Conservation (phyloP, 139 green algal genomes). For the Eudorina sp. region DNA sequence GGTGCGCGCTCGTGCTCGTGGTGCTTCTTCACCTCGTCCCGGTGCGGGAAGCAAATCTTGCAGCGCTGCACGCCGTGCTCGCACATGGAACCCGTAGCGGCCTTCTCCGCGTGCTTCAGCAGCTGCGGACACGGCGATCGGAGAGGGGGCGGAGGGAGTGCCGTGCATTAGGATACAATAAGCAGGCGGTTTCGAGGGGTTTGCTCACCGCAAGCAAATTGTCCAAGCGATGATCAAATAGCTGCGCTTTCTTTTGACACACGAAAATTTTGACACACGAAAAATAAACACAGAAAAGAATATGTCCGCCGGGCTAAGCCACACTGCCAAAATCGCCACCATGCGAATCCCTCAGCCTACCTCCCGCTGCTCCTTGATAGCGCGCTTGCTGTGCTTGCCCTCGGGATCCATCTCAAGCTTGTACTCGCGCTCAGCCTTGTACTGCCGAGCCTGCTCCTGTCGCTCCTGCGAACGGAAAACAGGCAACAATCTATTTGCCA, state of each 20-base stretch:
- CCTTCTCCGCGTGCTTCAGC: constrained; percentile 44
- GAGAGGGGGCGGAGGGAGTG: too few relatives aligned
- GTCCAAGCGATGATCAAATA: too few relatives aligned
- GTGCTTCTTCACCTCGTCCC: neutral
- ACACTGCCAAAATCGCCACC: too few relatives aligned
- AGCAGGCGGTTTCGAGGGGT: too few relatives aligned
- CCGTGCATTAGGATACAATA: too few relatives aligned
- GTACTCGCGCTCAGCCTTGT: constrained; percentile 24
- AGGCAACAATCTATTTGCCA: too few relatives aligned
- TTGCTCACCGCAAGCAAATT: too few relatives aligned
- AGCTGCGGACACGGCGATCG: neutral
- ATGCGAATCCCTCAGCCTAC: too few relatives aligned
- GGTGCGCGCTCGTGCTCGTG: neutral
- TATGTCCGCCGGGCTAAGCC: too few relatives aligned
- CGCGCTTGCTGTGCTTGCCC: constrained; percentile 42
- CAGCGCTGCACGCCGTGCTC: constrained; percentile 43
- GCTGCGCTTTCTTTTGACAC: too few relatives aligned
- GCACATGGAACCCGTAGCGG: neutral
- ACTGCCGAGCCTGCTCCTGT: neutral
- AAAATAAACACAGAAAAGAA: too few relatives aligned
- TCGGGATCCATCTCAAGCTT: constrained; percentile 26
- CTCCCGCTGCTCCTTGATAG: constrained; percentile 46
- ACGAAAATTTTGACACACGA: too few relatives aligned
- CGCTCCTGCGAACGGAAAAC: neutral
- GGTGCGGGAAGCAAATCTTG: constrained; percentile 40